phyloP scores from a whole-genome alignment of 129 eudicot species.

The Artemisia tridentata region DNA sequence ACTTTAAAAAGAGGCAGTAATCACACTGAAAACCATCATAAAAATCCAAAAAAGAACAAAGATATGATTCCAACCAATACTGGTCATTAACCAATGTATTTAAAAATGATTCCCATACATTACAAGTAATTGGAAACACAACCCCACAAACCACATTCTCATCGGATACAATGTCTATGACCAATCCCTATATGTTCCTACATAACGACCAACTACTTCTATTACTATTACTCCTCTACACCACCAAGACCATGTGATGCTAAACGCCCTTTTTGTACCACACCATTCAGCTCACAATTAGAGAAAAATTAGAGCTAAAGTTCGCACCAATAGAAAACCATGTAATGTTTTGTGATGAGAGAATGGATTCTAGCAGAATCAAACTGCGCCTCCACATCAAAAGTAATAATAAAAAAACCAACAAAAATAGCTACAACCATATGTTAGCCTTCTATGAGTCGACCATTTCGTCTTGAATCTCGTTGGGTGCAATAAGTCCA shows the following conservation, averaged over 20 bases:
- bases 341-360: conserved; percentile 10
- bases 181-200: conserved; percentile 29
- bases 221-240: conserved; percentile 22
- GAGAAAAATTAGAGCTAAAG: conserved; percentile 26
- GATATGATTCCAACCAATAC: not conserved
- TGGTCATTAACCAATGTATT: conserved; percentile 21
- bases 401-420: conserved; percentile 15
- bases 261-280: conserved; percentile 10
- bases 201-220: conserved; percentile 16
- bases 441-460: conserved; percentile 48
- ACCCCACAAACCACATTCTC: conserved; percentile 19
- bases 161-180: conserved; percentile 10
- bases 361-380: conserved; percentile 22
- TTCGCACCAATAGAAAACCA: conserved; percentile 20
- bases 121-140: conserved; percentile 32
- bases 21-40: not conserved
- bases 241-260: conserved; percentile 13
- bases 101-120: conserved; percentile 33
- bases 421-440: conserved; percentile 27
- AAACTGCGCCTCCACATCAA: conserved; percentile 4
- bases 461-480: conserved; percentile 93
- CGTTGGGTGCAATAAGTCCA: conserved; percentile 95
- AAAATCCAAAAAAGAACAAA: not conserved
- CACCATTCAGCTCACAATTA: conserved; percentile 19
- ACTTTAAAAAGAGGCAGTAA: too few species aligned